phyloP scores from a whole-genome alignment of 371 early-diverging fungal species.

The Apophysomyces elegans region DNA sequence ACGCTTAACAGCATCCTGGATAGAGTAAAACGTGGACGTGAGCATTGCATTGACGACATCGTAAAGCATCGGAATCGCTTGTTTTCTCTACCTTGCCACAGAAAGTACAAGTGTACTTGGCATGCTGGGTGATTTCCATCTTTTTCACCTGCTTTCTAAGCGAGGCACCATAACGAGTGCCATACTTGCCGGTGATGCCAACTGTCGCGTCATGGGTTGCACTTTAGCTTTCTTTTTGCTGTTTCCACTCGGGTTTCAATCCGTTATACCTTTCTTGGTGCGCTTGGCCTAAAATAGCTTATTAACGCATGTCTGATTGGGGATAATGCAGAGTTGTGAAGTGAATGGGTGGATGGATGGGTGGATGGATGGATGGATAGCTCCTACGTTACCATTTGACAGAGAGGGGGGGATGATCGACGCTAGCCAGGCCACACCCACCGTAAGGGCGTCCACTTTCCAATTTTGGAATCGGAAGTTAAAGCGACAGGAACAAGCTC shows the following conservation, averaged over 20 bases:
- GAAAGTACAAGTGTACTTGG: constrained; percentile 98
- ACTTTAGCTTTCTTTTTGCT: not conserved
- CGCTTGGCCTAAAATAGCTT: constrained; percentile 82
- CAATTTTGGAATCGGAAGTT: constrained; percentile 4
- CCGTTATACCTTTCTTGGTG: constrained; percentile 86
- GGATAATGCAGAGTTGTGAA: not conserved
- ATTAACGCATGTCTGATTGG: constrained; percentile 1
- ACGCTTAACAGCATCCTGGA: constrained; percentile 90
- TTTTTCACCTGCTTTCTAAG: constrained; percentile 98
- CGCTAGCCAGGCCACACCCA: not conserved
- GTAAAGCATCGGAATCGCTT: not conserved
- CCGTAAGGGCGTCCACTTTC: not conserved
- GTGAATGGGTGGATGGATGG: constrained; percentile 14
- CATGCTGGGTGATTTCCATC: constrained; percentile 98
- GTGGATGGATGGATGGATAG: constrained; percentile 29
- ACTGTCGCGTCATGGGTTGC: constrained; percentile 49
- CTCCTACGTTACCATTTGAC: constrained; percentile 16
- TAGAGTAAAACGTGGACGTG: too few species aligned
- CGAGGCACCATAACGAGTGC: constrained; percentile 99
- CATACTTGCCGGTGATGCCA: constrained; percentile 99
- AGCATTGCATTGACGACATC: not conserved
- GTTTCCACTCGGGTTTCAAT: not conserved
- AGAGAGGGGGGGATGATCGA: not conserved
- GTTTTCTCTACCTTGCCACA: constrained; percentile 84
- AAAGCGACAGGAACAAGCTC: not conserved